Conservation (phyloP, 345 rosid species). For the Brassica rapa region DNA sequence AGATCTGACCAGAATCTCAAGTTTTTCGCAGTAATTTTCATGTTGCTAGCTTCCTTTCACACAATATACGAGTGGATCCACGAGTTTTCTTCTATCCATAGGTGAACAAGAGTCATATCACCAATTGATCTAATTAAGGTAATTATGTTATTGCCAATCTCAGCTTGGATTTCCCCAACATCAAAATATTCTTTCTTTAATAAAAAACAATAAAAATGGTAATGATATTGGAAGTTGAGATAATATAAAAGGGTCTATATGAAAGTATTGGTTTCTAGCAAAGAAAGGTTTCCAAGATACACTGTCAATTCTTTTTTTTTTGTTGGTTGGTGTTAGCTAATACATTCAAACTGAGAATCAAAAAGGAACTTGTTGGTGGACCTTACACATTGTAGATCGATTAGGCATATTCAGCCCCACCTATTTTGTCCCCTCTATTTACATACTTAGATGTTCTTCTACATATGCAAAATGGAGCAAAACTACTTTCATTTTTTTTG, state of each 20-base stretch:
- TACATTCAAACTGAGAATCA: conserved; percentile 29
- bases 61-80: conserved; percentile 4
- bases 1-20: conserved; percentile 16
- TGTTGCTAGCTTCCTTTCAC: background rate
- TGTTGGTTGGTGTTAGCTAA: conserved; percentile 21
- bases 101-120: conserved; percentile 14
- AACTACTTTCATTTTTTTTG: background rate
- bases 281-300: conserved; percentile 15
- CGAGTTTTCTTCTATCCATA: conserved; percentile 10
- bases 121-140: conserved; percentile 18
- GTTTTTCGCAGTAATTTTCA: conserved; percentile 16
- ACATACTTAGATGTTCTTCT: conserved; percentile 9
- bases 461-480: background rate
- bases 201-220: background rate
- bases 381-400: conserved; percentile 22
- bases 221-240: conserved; percentile 21
- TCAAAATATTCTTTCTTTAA: background rate
- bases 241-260: background rate
- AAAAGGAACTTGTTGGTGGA: conserved; percentile 29
- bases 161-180: conserved; percentile 14
- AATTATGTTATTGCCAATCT: background rate
- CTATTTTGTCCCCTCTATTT: conserved; percentile 11
- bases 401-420: conserved; percentile 27
- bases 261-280: conserved; percentile 15
- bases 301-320: conserved; percentile 18